Base-by-base conservation (phyloP, 2,329 filamentous ascomycete genomes). In the Emmonsia crescens region DNA sequence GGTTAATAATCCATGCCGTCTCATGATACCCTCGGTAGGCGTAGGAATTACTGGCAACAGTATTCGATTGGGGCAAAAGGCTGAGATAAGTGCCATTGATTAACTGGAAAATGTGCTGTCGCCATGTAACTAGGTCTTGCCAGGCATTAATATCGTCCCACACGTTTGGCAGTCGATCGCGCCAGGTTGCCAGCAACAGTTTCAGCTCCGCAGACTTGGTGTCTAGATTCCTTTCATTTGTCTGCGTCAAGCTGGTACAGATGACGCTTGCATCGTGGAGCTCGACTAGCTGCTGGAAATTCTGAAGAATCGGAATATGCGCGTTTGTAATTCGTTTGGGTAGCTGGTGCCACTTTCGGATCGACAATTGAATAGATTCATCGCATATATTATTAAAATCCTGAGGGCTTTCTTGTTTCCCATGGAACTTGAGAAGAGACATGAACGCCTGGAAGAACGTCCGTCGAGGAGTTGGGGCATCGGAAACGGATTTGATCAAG, bases 111-210 rank as follows among this genome's bases (percentile, higher is more conserved):
- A 99, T 96, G 75, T 99, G 94, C 73, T 99, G 95, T 67, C 94
- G 86, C 94, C 94, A 99, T 1, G 94, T 99, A n/a, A 99, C 94
- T 48, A 99, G 80, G 72, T 99, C 95, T 74, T 99, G 94, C 94
- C 94, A 99, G 46, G 94, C 91, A 66, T 95, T 96, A 74, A 99
- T 99, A 73, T 99, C 94, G 73, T 99, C 94, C 94, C 94, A 99
- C 3, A 96, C 89, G 71, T 99, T 99, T 1, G 94, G 94, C 59
- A 99, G 79, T 57, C 94, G 85, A 72, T 99, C 94, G 62, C 94
- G 86, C 94, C 94, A 99, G 8, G 93, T 94, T 60, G 91, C 91
- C 5, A 99, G 83, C 3, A 97, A 84, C 59, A 99, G 78, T 77
- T 99, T 99, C 2, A 99, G 83, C 77, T 99, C 95, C 62, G 92